A percentile compares a stretch with the other conserved stretches of the same genome.
These are phyloP conservation scores for Hypoxylon sp. DNA, from an alignment of 2,329 filamentous ascomycete species.

Conservation along the genomic window DNA sequence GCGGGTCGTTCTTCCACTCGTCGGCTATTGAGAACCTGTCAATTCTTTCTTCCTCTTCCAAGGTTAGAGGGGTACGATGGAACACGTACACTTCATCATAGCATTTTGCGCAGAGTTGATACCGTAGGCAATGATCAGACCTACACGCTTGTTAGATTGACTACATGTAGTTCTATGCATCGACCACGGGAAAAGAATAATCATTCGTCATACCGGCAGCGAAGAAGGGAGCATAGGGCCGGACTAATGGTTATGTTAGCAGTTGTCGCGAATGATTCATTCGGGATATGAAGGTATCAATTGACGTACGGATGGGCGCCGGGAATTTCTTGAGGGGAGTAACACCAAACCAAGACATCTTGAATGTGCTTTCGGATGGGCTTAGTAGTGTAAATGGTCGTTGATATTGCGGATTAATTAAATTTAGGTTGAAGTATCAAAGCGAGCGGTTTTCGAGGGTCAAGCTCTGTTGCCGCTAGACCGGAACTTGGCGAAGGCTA, in stretches of 20 bases:
- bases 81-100: conserved; percentile 79
- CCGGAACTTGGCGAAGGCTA: conserved; percentile 26
- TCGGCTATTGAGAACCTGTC: conserved; percentile 71
- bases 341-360: conserved; percentile 81
- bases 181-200: not conserved
- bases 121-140: conserved; percentile 89
- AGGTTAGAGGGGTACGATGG: conserved; percentile 18
- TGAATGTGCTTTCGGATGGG: conserved; percentile 60
- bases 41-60: conserved; percentile 49
- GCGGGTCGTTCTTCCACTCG: conserved; percentile 97
- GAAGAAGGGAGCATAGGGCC: conserved; percentile 95
- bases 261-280: conserved; percentile 43
- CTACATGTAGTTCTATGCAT: not conserved
- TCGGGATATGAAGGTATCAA: conserved; percentile 47
- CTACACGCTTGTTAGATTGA: conserved; percentile 63
- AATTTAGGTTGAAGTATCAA: conserved; percentile 25
- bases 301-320: conserved; percentile 80
- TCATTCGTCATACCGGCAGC: conserved; percentile 81
- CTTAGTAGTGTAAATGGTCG: conserved; percentile 56
- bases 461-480: conserved; percentile 46
- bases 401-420: conserved; percentile 50
- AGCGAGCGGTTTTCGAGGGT: conserved; percentile 52
- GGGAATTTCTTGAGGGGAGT: conserved; percentile 83
- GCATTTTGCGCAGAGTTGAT: conserved; percentile 86
- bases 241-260: conserved; percentile 70